Conservation (phyloP, 2,329 filamentous ascomycete species). For the Delphinella strobiligena region DNA sequence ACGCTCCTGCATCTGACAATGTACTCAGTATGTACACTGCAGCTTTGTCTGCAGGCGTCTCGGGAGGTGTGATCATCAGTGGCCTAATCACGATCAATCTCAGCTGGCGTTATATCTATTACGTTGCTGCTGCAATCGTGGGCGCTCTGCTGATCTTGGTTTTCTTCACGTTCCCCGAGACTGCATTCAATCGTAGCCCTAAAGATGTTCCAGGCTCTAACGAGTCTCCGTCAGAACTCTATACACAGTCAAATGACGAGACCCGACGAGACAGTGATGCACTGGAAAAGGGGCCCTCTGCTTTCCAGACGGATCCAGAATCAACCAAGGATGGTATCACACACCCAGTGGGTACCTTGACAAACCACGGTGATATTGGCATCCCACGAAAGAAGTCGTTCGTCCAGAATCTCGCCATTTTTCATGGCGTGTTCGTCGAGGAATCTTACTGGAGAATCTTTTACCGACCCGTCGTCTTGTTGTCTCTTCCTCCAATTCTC, state of each 20-base stretch:
- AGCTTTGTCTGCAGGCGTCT: conserved; percentile 16
- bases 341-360: neutral
- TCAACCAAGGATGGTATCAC: too few species aligned
- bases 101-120: conserved; percentile 41
- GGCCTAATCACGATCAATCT: conserved; percentile 38
- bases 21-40: conserved; percentile 15
- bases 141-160: conserved; percentile 36
- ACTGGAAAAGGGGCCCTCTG: too few species aligned
- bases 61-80: conserved; percentile 19
- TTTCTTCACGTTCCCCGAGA: conserved; percentile 45
- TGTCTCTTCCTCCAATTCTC: conserved; percentile 38
- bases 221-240: neutral
- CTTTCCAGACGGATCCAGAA: too few species aligned
- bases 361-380: neutral
- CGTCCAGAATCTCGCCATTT: conserved; percentile 41
- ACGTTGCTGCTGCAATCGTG: conserved; percentile 39
- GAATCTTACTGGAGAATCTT: conserved; percentile 39
- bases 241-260: too few species aligned
- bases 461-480: conserved; percentile 37
- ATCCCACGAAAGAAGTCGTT: conserved; percentile 28
- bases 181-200: conserved; percentile 27
- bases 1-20: neutral
- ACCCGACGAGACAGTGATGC: too few species aligned
- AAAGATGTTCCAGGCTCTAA: neutral
- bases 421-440: conserved; percentile 28